phyloP scores from a whole-genome alignment of 371 early-diverging fungal species.

The Capniomyces stellatus region DNA sequence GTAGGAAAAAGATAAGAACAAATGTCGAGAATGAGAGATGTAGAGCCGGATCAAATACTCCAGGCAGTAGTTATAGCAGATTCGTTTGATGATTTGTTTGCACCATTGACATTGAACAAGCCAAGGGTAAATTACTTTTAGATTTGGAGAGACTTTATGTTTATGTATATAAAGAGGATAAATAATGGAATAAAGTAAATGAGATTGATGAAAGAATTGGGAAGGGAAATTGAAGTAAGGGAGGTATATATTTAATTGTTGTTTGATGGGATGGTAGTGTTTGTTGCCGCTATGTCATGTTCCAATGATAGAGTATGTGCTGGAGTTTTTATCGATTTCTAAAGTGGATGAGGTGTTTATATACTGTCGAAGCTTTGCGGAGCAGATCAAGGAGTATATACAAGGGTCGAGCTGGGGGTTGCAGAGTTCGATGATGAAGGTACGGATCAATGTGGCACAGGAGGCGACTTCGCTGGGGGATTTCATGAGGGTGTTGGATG shows the following conservation, averaged over 20 bases:
- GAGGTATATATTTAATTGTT: no score
- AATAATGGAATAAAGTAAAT: no score
- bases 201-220: no score
- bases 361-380: slow-evolving; percentile 65
- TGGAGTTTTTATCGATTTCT: slow-evolving; percentile 71
- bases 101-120: slow-evolving; percentile 68
- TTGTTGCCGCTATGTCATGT: slow-evolving; percentile 84
- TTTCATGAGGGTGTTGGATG: slow-evolving; percentile 78
- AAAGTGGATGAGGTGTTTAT: slow-evolving; percentile 75
- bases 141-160: no score
- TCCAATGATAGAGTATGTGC: slow-evolving; percentile 84
- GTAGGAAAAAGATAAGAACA: not conserved
- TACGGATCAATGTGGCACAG: slow-evolving; percentile 54
- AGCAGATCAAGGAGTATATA: slow-evolving; percentile 66
- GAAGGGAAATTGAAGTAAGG: no score
- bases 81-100: slow-evolving; percentile 68
- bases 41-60: slow-evolving; percentile 11
- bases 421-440: slow-evolving; percentile 37
- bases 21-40: slow-evolving; percentile 5
- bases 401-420: slow-evolving; percentile 43
- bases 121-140: no score
- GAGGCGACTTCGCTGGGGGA: slow-evolving; percentile 80
- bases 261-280: slow-evolving; percentile 60
- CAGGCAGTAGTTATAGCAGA: slow-evolving; percentile 90
- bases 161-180: no score